Percentiles rank a stretch among this genome's conserved stretches.
Evolutionary conservation across 345 rosid species (phyloP).

Genomic region (Eucalyptus regnans): DNA sequence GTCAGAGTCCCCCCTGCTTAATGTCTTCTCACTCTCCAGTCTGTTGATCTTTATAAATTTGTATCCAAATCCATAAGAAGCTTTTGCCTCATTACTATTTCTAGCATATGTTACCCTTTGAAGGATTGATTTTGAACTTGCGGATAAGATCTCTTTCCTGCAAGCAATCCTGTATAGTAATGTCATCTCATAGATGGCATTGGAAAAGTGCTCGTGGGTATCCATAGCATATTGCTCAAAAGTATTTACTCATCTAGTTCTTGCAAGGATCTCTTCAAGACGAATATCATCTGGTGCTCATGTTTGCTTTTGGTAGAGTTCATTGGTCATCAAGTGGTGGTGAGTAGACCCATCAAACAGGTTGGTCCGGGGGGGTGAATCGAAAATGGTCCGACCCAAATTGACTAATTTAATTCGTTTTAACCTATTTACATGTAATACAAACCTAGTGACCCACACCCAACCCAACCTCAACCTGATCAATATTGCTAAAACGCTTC

Average conservation of each 20-base stretch:
- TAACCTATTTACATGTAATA: not conserved
- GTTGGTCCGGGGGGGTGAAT: not conserved
- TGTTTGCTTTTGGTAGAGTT: not conserved
- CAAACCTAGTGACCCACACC: not conserved
- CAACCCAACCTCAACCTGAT: not conserved
- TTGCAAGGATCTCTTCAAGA: not conserved
- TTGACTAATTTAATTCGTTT: not conserved
- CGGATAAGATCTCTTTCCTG: not conserved
- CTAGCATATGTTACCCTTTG: not conserved
- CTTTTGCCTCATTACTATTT: not conserved
- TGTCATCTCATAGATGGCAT: not conserved
- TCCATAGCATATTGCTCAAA: not conserved
- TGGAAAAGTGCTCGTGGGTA: not conserved
- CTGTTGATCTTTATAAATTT: not conserved
- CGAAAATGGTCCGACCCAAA: not conserved
- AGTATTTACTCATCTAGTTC: not conserved
- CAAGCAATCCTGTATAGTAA: not conserved
- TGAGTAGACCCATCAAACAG: not conserved
- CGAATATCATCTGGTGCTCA: not conserved
- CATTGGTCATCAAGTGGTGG: not conserved
- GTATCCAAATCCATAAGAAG: not conserved
- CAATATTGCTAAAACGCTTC: not conserved
- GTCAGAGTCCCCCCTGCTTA: not conserved
- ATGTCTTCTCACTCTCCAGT: not conserved
- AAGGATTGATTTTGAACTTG: not conserved